These are phyloP conservation scores for Malus sieversii DNA, from an alignment of 306 rosid species.

Conservation along the genomic window DNA sequence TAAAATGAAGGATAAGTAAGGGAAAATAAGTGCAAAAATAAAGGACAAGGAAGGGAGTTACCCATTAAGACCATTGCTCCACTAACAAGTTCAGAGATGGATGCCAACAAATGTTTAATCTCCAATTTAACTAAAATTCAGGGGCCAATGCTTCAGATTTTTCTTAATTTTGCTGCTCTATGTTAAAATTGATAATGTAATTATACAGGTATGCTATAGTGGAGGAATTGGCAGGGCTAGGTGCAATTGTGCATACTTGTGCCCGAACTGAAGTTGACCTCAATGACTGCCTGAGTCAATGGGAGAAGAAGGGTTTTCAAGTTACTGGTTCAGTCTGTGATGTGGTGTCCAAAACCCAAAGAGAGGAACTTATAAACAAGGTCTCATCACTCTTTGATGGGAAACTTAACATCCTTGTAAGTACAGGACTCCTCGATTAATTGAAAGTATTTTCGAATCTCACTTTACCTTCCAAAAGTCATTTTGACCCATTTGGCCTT, in stretches of 20 bases:
- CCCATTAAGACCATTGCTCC: not conserved
- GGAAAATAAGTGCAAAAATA: too few species aligned
- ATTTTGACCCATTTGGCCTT: not conserved
- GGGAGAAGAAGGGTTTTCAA: constrained; percentile 16
- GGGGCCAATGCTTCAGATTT: too few species aligned
- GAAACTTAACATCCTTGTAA: constrained; percentile 31
- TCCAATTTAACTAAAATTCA: too few species aligned
- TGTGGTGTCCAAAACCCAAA: not conserved
- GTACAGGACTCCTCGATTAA: not conserved
- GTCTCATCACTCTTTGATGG: constrained; percentile 14
- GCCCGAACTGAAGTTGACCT: constrained; percentile 2
- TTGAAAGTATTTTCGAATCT: not conserved
- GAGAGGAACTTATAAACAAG: constrained; percentile 3
- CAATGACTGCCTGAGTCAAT: constrained; percentile 16
- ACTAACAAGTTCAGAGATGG: not conserved
- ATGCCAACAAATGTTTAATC: too few species aligned
- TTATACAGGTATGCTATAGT: constrained; percentile 20
- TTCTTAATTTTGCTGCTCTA: too few species aligned
- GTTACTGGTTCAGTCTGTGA: constrained; percentile 26
- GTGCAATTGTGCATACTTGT: constrained; percentile 19
- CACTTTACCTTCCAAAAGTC: not conserved
- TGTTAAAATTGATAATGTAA: not conserved
- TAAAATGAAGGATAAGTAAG: not conserved
- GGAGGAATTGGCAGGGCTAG: constrained; percentile 25
- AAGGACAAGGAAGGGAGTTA: not conserved